A percentile compares a stretch with the other conserved stretches of the same genome.
Conservation (phyloP, 2,329 filamentous ascomycete genomes). For the Neopestalotiopsis sp. region DNA sequence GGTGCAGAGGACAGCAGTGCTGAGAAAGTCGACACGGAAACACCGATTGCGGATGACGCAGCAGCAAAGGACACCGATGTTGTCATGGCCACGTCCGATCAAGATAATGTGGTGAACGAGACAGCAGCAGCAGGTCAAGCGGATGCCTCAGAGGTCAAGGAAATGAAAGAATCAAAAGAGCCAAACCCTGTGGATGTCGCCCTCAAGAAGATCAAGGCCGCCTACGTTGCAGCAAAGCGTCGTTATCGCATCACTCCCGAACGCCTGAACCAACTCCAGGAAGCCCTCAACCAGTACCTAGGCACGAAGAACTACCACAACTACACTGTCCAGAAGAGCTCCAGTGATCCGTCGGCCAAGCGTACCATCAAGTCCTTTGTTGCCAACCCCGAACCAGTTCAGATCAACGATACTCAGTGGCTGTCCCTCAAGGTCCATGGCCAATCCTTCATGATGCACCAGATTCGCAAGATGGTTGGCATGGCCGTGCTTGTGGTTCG, state of each 20-base stretch:
- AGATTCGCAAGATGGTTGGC: conserved; percentile 98
- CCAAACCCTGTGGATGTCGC: conserved; percentile 64
- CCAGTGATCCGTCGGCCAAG: conserved; percentile 81
- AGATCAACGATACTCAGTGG: conserved; percentile 94
- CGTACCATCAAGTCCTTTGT: conserved; percentile 92
- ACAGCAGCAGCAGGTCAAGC: neutral
- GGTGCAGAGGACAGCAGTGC: conserved; percentile 24
- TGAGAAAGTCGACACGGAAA: conserved; percentile 22
- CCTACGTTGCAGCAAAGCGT: conserved; percentile 82
- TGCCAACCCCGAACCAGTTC: conserved; percentile 75
- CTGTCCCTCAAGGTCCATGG: conserved; percentile 94
- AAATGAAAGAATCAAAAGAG: conserved; percentile 35
- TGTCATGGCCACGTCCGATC: neutral
- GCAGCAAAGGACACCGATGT: neutral
- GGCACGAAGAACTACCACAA: conserved; percentile 96
- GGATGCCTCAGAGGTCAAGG: neutral
- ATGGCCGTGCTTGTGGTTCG: conserved; percentile 86
- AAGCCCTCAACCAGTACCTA: conserved; percentile 74
- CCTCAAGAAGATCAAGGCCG: conserved; percentile 76
- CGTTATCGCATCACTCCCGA: conserved; percentile 78
- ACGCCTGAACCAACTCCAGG: conserved; percentile 77
- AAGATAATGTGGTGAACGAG: conserved; percentile 15
- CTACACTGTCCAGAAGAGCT: conserved; percentile 90
- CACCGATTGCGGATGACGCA: neutral
- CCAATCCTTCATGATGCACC: conserved; percentile 99